Conservation (phyloP, 2,329 filamentous ascomycete genomes). For the Biscogniauxia marginata region DNA sequence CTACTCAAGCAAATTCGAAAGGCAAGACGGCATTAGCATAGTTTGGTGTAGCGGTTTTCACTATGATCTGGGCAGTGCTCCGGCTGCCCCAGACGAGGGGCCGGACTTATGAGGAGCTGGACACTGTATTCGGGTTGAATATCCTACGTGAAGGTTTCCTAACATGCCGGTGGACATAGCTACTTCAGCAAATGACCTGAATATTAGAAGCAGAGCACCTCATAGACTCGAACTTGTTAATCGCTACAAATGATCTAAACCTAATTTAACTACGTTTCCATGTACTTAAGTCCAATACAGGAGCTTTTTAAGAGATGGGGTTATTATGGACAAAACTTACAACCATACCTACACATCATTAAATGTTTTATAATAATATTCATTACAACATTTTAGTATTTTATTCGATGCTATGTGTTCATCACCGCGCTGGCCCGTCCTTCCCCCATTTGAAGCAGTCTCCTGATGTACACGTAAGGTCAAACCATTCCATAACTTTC, state of each 20-base stretch:
- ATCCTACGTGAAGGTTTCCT: neutral
- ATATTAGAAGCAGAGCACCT: neutral
- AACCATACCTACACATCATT: no score
- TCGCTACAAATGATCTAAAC: neutral
- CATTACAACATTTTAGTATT: no score
- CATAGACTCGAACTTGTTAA: neutral
- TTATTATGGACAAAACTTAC: no score
- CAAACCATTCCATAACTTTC: constrained; percentile 37
- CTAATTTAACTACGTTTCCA: no score
- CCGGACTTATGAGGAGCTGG: neutral
- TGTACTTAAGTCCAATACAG: no score
- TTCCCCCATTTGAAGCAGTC: constrained; percentile 39
- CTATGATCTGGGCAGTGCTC: neutral
- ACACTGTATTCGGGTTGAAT: neutral
- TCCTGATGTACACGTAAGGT: constrained; percentile 32
- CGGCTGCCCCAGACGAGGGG: neutral
- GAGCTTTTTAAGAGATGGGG: no score
- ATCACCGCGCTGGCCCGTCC: constrained; percentile 10
- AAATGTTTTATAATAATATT: no score
- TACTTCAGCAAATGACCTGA: neutral
- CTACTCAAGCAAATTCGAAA: no score
- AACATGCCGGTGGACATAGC: neutral
- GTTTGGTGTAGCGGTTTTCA: no score
- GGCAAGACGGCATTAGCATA: no score
- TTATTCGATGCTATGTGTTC: neutral